Conservation (phyloP, 2,329 filamentous ascomycete genomes). For the Penicillium olsonii region DNA sequence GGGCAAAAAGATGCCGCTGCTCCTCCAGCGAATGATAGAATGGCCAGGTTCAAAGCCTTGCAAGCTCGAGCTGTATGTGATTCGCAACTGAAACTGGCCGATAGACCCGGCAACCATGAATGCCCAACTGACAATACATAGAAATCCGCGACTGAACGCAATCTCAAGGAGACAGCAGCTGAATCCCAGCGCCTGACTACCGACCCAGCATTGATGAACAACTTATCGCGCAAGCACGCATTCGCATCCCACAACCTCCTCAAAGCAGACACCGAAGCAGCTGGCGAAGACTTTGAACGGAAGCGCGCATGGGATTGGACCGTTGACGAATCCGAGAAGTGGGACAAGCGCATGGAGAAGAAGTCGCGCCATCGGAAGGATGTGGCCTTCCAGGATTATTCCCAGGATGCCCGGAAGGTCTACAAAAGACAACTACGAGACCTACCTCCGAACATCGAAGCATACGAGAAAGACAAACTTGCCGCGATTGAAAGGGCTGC, state of each 20-base stretch:
- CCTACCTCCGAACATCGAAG: constrained; percentile 73
- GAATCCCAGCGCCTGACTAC: constrained; percentile 78
- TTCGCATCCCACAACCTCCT: constrained; percentile 89
- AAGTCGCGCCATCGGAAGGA: constrained; percentile 78
- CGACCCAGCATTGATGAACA: constrained; percentile 74
- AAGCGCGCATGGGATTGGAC: constrained; percentile 99
- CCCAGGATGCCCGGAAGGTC: constrained; percentile 82
- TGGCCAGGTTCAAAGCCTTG: constrained; percentile 83
- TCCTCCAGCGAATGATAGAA: constrained; percentile 58
- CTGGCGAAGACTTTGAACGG: constrained; percentile 90
- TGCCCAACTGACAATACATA: constrained; percentile 27
- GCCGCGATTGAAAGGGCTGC: constrained; percentile 83
- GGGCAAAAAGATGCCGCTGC: constrained; percentile 28
- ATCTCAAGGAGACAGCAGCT: constrained; percentile 78
- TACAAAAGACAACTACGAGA: constrained; percentile 89
- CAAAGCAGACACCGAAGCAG: constrained; percentile 84
- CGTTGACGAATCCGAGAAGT: constrained; percentile 86
- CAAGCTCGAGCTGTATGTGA: constrained; percentile 69
- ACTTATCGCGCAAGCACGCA: constrained; percentile 81
- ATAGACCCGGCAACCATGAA: not conserved
- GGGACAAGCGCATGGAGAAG: constrained; percentile 89
- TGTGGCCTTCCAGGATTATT: constrained; percentile 87
- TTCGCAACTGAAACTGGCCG: not conserved
- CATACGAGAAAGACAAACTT: constrained; percentile 85
- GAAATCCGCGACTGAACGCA: constrained; percentile 53